A percentile compares a stretch with the other conserved stretches of the same genome.
These are phyloP conservation scores for Fusarium sp. DNA, from an alignment of 2,329 filamentous ascomycete species.

Conservation along the genomic window DNA sequence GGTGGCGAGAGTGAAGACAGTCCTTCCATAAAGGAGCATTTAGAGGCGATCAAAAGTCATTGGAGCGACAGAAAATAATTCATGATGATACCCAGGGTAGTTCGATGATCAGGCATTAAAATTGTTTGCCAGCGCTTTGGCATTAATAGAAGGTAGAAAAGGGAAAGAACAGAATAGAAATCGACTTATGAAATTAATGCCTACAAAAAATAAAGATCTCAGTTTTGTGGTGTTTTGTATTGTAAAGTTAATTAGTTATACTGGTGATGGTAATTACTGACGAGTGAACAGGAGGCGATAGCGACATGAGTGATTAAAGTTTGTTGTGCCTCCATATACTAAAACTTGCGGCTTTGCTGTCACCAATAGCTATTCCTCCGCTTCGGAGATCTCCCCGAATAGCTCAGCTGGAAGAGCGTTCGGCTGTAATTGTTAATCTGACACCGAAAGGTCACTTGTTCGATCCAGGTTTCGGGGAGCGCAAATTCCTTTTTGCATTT, in stretches of 20 bases:
- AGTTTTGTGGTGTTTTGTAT: fast-evolving
- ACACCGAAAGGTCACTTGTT: conserved; percentile 42
- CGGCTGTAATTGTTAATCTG: conserved; percentile 35
- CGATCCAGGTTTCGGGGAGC: conserved; percentile 40
- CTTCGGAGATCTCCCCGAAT: conserved; percentile 20
- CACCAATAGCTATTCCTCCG: conserved; percentile 25
- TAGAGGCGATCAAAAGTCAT: conserved; percentile 24
- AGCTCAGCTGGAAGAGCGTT: conserved; percentile 45
- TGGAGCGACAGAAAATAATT: conserved; percentile 11
- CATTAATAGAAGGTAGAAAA: fast-evolving
- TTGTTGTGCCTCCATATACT: fast-evolving
- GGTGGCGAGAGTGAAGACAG: conserved; percentile 34
- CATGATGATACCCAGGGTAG: conserved; percentile 1
- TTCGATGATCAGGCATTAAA: fast-evolving
- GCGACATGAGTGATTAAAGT: fast-evolving
- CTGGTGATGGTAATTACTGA: fast-evolving
- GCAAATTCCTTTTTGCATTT: not conserved
- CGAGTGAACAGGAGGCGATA: fast-evolving
- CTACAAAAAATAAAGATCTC: fast-evolving
- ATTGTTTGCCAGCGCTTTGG: fast-evolving
- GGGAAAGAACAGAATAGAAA: fast-evolving
- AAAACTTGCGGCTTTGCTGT: fast-evolving
- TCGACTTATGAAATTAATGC: fast-evolving
- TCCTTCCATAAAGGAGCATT: conserved; percentile 33
- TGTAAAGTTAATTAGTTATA: no score